Evolutionary conservation across 768 basidiomycete genomes (phyloP), one percentile per base, ranked within the genome.

Genomic region (Jaapia argillacea): DNA sequence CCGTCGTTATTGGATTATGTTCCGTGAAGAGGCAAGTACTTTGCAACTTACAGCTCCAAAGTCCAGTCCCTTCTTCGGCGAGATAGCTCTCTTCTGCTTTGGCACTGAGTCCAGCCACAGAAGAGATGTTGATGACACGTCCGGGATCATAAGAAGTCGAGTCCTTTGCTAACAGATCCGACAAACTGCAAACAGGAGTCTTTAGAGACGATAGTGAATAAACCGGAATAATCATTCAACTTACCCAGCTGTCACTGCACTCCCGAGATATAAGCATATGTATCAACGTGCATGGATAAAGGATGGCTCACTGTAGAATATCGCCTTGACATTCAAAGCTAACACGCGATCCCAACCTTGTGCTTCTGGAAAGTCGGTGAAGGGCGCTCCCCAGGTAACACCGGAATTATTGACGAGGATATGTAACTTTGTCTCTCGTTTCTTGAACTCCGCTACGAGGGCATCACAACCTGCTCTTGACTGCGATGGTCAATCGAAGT

Each of bases 341-440:
- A 90, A 74, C 28, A 91, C 68, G 26, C 81, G 79, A 50, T 91
- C 87, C 89, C 89, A 91, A 1, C 89, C 88, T 50, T 79, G n/a
- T n/a, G n/a, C n/a, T n/a, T n/a, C 79, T 86, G 85, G 48, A 85
- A 75, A 63, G 57, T 80, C 69, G 6, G 74, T 65, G 56, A 71
- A 85, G 0, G 77, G n/a, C n/a, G n/a, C n/a, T n/a, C n/a, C n/a
- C n/a, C n/a, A 89, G 14, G 82, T 71, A 22, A 76, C 77, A 5
- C 87, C 88, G 6, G 82, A 82, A 60, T 89, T 90, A 60, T 88
- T 90, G 36, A 91, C 74, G 4, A 92, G 74, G 41, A 91, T 79
- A 51, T 92, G 83, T 0, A 93, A 67, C 49, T 81, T 86, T 46
- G 57, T 61, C 58, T 87, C 86, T 42, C 73, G 75, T 50, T 74